These are phyloP conservation scores for Waitea zeae DNA, from an alignment of 1,284 basidiomycete genomes.

Conservation along the genomic window DNA sequence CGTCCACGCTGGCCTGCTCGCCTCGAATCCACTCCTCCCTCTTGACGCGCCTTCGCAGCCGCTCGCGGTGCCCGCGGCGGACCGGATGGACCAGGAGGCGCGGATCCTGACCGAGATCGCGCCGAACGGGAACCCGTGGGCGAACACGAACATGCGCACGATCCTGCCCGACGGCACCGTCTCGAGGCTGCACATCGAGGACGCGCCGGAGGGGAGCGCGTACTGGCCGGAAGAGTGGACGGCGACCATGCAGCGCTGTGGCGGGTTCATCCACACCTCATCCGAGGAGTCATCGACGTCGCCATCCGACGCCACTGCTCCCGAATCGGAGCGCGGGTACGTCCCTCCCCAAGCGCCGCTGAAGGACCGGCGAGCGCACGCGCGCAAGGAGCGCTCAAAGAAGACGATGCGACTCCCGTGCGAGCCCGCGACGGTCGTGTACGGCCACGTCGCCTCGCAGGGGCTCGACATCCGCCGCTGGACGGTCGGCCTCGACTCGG, in stretches of 20 bases:
- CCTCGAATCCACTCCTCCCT: constrained; percentile 44
- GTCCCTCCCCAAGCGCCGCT: too few species aligned
- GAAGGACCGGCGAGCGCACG: constrained; percentile 5
- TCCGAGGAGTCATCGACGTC: constrained; percentile 1
- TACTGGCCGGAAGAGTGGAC: constrained; percentile 72
- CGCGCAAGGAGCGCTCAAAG: constrained; percentile 9
- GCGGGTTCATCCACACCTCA: constrained; percentile 26
- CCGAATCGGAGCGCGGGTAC: constrained; percentile 3
- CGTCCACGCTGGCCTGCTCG: constrained; percentile 74
- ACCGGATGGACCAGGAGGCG: constrained; percentile 5
- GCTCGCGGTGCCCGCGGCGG: constrained; percentile 46
- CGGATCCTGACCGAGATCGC: constrained; percentile 1
- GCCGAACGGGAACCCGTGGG: too few species aligned
- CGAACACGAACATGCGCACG: not conserved
- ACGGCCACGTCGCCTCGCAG: constrained; percentile 64
- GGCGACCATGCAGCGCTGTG: constrained; percentile 48
- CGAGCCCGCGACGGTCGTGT: constrained; percentile 62
- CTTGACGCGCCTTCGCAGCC: constrained; percentile 40
- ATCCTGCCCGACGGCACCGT: not conserved
- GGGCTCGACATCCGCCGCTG: constrained; percentile 67
- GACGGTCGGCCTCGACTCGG: constrained; percentile 68
- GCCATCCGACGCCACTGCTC: constrained; percentile 1
- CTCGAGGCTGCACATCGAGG: constrained; percentile 15
- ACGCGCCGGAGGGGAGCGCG: too few species aligned
- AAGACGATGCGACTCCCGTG: too few species aligned